Conservation (phyloP, 2,329 filamentous ascomycete genomes). For the Ustilaginoidea virens region DNA sequence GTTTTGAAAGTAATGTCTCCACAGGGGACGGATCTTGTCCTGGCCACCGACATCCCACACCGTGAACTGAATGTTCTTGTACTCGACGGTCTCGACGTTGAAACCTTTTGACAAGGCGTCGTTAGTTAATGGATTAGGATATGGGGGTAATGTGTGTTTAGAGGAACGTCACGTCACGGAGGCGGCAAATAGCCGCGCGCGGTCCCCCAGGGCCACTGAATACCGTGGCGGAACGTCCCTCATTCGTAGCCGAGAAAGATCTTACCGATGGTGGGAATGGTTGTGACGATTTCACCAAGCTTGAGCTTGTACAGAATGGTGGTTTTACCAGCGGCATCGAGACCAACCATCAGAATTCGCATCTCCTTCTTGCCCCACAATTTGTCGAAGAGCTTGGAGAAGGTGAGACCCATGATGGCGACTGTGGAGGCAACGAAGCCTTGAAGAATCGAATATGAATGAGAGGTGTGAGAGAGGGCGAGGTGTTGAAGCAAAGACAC, state of each 20-base stretch:
- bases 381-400: slow-evolving; percentile 92
- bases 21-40: slow-evolving; percentile 98
- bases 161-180: not conserved
- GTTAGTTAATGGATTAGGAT: slow-evolving; percentile 8
- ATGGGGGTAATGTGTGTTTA: not conserved
- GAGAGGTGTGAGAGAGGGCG: slow-evolving; percentile 5
- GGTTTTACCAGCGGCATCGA: slow-evolving; percentile 98
- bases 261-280: slow-evolving; percentile 94
- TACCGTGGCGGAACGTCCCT: too few relatives aligned
- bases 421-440: slow-evolving; percentile 16
- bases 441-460: too few relatives aligned
- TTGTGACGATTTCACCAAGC: slow-evolving; percentile 97
- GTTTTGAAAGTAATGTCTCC: slow-evolving; percentile 99
- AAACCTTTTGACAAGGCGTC: slow-evolving; percentile 51
- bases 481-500: too few relatives aligned
- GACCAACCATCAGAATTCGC: slow-evolving; percentile 99
- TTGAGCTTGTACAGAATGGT: slow-evolving; percentile 99
- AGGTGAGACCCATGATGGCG: slow-evolving; percentile 90
- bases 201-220: too few relatives aligned
- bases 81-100: slow-evolving; percentile 99
- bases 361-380: slow-evolving; percentile 99
- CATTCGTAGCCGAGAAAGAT: too few relatives aligned
- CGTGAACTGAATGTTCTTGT: slow-evolving; percentile 99
- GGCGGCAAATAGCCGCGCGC: too few relatives aligned
- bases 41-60: slow-evolving; percentile 99